Percentiles rank a stretch among this genome's conserved stretches.
phyloP scores from a whole-genome alignment of 257 asterid species.

The Schizonepeta tenuifolia region DNA sequence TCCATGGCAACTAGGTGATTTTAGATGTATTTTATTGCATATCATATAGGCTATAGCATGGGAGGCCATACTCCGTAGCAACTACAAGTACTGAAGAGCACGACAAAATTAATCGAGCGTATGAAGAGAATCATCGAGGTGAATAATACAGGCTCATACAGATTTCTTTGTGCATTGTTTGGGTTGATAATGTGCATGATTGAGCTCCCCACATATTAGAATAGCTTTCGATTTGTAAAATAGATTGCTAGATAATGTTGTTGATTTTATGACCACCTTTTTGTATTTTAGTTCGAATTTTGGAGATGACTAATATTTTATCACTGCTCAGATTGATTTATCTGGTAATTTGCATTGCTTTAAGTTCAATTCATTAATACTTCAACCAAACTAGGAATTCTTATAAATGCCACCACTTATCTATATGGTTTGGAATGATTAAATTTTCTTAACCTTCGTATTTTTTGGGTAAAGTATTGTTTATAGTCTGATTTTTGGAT shows the following conservation, averaged over 20 bases:
- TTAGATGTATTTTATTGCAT: constrained; percentile 26
- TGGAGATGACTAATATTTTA: constrained; percentile 9
- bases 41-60: constrained; percentile 21
- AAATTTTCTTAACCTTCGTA: too few species aligned
- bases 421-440: not conserved
- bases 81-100: constrained; percentile 19
- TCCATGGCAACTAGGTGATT: constrained; percentile 49
- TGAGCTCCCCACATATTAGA: constrained; percentile 23
- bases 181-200: constrained; percentile 14
- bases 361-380: not conserved
- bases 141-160: constrained; percentile 22
- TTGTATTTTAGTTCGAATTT: constrained; percentile 31
- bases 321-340: not conserved
- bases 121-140: not conserved
- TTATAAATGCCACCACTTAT: not conserved
- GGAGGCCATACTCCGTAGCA: constrained; percentile 27
- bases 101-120: constrained; percentile 19
- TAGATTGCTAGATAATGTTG: constrained; percentile 19
- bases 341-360: not conserved
- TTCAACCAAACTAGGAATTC: not conserved
- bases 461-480: too few species aligned
- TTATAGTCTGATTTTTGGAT: too few species aligned
- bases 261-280: constrained; percentile 22
- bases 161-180: constrained; percentile 10
- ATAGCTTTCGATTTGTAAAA: constrained; percentile 34